phyloP scores from a whole-genome alignment of 2,329 filamentous ascomycete genomes.

The Diaporthe sp. region DNA sequence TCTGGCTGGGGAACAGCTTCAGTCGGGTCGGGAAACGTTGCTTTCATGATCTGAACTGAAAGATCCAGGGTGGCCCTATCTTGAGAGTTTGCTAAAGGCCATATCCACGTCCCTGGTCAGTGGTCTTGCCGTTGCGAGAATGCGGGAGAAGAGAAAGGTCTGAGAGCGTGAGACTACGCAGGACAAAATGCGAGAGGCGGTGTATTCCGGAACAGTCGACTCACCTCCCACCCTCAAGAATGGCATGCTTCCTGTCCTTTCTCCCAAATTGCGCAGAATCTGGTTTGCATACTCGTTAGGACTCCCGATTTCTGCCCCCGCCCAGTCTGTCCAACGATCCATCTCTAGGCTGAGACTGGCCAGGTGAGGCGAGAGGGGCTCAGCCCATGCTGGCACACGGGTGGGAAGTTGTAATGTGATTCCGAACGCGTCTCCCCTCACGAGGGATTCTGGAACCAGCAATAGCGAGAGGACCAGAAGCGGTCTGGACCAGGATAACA shows the following conservation, averaged over 20 bases:
- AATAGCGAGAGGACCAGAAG: not conserved
- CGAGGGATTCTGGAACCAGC: not conserved
- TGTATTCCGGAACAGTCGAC: not conserved
- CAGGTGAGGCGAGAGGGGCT: conserved; percentile 16
- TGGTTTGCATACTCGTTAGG: not conserved
- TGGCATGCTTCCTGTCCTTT: not conserved
- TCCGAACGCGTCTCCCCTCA: not conserved
- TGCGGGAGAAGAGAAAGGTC: not conserved
- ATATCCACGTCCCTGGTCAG: not conserved
- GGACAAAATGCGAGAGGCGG: not conserved
- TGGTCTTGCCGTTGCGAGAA: not conserved
- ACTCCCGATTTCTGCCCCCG: conserved; percentile 13
- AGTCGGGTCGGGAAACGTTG: conserved; percentile 5
- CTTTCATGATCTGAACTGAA: conserved; percentile 9
- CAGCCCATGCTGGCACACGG: not conserved
- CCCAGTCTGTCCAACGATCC: conserved; percentile 14
- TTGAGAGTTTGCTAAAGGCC: conserved; percentile 2
- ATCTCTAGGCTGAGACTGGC: conserved; percentile 14
- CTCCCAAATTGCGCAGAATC: conserved; percentile 12
- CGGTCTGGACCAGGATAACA: not conserved
- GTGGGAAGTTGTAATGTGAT: conserved; percentile 3
- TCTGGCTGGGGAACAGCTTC: conserved; percentile 3
- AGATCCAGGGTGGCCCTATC: not conserved
- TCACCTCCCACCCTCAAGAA: conserved; percentile 2
- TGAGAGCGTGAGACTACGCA: not conserved